Conservation (phyloP, 805 yeast genomes). For the Ogataea pignaliae region DNA sequence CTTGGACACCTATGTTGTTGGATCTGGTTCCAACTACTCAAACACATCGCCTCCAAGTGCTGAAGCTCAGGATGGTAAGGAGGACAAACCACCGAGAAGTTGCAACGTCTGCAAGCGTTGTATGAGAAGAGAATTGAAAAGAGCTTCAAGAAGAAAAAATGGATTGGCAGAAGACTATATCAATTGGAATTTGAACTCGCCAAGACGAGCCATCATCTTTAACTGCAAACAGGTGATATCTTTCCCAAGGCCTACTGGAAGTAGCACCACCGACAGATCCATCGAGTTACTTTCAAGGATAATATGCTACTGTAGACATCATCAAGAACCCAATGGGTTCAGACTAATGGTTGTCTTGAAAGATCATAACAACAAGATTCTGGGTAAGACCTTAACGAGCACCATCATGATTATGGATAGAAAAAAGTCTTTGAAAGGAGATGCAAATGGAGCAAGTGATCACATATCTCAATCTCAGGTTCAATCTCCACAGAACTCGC, state of each 20-base stretch:
- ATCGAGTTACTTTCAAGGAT: constrained; percentile 64
- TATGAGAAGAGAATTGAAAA: constrained; percentile 85
- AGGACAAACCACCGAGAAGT: constrained; percentile 25
- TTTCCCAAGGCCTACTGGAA: constrained; percentile 53
- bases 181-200: constrained; percentile 71
- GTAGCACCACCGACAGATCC: constrained; percentile 28
- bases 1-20: constrained; percentile 76
- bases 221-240: constrained; percentile 86
- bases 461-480: constrained; percentile 8
- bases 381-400: constrained; percentile 68
- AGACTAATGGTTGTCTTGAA: constrained; percentile 63
- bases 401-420: constrained; percentile 92
- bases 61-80: constrained; percentile 1
- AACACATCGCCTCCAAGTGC: constrained; percentile 35
- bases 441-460: constrained; percentile 39
- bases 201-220: constrained; percentile 82
- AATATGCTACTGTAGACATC: constrained; percentile 96
- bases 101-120: constrained; percentile 86
- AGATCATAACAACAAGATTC: constrained; percentile 53
- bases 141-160: constrained; percentile 88
- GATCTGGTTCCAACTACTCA: constrained; percentile 11
- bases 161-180: constrained; percentile 69
- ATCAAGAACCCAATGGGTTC: constrained; percentile 83
- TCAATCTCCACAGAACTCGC: neutral
- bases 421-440: constrained; percentile 56